Evolutionary conservation across 805 yeast genomes (phyloP).

Genomic region (Starmerella sp.): DNA sequence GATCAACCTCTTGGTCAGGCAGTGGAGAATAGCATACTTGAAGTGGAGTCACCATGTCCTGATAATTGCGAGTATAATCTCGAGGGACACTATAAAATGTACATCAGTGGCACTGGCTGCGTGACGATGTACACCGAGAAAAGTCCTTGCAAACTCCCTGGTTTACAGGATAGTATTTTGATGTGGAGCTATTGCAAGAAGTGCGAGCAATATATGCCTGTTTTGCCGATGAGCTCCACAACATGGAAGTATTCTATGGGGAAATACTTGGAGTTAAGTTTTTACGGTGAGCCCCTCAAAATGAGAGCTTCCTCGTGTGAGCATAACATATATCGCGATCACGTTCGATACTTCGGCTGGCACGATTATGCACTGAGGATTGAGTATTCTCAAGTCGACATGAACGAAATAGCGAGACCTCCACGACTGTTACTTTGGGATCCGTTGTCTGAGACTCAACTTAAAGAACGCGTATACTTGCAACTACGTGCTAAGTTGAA

Average conservation of each 20-base stretch:
- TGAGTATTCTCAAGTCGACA: slow-evolving; percentile 64
- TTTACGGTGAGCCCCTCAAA: slow-evolving; percentile 53
- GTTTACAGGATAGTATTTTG: slow-evolving; percentile 54
- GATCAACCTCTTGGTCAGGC: slow-evolving; percentile 85
- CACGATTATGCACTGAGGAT: slow-evolving; percentile 68
- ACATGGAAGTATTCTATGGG: slow-evolving; percentile 91
- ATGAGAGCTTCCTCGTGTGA: slow-evolving; percentile 56
- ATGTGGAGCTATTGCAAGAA: slow-evolving; percentile 87
- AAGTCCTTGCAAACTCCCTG: slow-evolving; percentile 45
- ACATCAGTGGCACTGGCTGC: slow-evolving; percentile 79
- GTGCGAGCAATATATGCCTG: slow-evolving; percentile 67
- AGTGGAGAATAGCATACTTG: slow-evolving; percentile 64
- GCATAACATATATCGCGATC: slow-evolving; percentile 74
- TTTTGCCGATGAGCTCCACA: slow-evolving; percentile 68
- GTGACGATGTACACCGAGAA: slow-evolving; percentile 66
- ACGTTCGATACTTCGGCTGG: slow-evolving; percentile 72
- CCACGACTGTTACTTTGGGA: slow-evolving; percentile 58
- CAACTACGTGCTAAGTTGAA: slow-evolving; percentile 43
- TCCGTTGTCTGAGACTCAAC: slow-evolving; percentile 53
- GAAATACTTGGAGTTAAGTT: slow-evolving; percentile 74
- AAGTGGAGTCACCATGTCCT: slow-evolving; percentile 56
- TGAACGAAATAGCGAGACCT: slow-evolving; percentile 73
- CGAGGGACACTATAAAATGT: slow-evolving; percentile 68
- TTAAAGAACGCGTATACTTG: slow-evolving; percentile 53
- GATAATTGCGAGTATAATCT: slow-evolving; percentile 70